Base-by-base conservation (phyloP, 495 filamentous ascomycete genomes). In the Paragyromitra xinjiangensis region DNA sequence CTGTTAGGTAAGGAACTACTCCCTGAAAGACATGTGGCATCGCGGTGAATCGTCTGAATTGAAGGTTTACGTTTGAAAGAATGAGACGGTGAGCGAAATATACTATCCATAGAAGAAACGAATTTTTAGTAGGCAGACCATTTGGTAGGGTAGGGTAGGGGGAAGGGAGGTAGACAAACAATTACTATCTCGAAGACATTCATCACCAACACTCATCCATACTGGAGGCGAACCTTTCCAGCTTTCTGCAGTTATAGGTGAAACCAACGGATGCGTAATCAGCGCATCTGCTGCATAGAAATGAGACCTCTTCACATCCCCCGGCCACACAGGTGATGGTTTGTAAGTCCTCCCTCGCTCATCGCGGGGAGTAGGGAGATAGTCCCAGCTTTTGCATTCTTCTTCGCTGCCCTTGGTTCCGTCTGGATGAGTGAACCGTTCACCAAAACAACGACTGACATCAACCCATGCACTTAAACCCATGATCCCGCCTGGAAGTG, bases 21-120 rank as follows among this genome's bases (percentile, higher is more conserved):
- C 90, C 78, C 0, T 86, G 90, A 82, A 96, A 97, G 72, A 91
- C 92, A 81, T 98, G 95, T 56, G 94, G 94, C 93, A 97, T 96
- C 0, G 90, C 91, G 83, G 95, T 92, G 78, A 90, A 97, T 83
- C 93, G 87, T 80, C 94, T 90, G 50, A 89, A 91, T 42, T 88
- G 84, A 5, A 97, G 89, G 0, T 83, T 77, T 0, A 92, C 92
- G 12, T 91, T 91, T 14, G 90, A 89, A 6, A 81, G 78, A 39
- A 87, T 85, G 2, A 93, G 85, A 44, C 87, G 86, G 7, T 87
- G 84, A 12, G 91, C 92, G 6, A 92, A 69, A 48, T 90, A 87
- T 55, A 87, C 85, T 80, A 14, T 4, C 22, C 29, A 48, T 2
- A 50, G 24, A 50, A 34, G 16, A 44, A 44, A 39, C 14, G 0